phyloP scores from a whole-genome alignment of 805 yeast species.

The Starmera quercuum region DNA sequence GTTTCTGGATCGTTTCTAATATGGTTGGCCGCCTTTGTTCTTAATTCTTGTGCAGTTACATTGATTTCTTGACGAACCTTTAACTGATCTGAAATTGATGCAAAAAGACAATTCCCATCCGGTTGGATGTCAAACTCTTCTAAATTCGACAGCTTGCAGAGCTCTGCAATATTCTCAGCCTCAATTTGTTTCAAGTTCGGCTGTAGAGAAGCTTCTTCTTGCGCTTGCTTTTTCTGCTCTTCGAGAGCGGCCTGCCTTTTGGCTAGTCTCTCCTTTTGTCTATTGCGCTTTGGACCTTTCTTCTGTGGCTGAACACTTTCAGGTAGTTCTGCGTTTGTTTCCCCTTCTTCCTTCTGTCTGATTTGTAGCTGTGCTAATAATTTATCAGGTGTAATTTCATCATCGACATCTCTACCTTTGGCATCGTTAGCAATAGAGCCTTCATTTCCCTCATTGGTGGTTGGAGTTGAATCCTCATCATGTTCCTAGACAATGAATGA shows the following conservation, averaged over 20 bases:
- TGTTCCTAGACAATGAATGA: neutral
- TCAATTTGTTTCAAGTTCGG: conserved; percentile 72
- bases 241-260: conserved; percentile 65
- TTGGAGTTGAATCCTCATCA: too few species aligned
- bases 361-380: conserved; percentile 53
- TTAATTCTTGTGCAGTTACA: conserved; percentile 41
- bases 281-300: conserved; percentile 49
- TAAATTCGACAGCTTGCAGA: conserved; percentile 44
- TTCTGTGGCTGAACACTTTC: conserved; percentile 19
- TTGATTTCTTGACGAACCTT: conserved; percentile 36
- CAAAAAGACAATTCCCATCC: conserved; percentile 92
- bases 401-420: conserved; percentile 30
- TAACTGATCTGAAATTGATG: conserved; percentile 78
- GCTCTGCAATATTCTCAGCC: conserved; percentile 49
- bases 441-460: too few species aligned
- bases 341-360: conserved; percentile 21
- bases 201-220: conserved; percentile 53
- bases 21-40: conserved; percentile 58
- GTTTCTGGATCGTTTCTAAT: conserved; percentile 60
- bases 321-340: conserved; percentile 4
- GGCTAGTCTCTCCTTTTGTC: conserved; percentile 80
- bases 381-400: conserved; percentile 58
- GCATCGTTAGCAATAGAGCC: too few species aligned
- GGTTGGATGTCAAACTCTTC: conserved; percentile 66
- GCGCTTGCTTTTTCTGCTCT: conserved; percentile 58